phyloP scores from a whole-genome alignment of 2,329 filamentous ascomycete species.

The Davidsoniella neocaledoniae region DNA sequence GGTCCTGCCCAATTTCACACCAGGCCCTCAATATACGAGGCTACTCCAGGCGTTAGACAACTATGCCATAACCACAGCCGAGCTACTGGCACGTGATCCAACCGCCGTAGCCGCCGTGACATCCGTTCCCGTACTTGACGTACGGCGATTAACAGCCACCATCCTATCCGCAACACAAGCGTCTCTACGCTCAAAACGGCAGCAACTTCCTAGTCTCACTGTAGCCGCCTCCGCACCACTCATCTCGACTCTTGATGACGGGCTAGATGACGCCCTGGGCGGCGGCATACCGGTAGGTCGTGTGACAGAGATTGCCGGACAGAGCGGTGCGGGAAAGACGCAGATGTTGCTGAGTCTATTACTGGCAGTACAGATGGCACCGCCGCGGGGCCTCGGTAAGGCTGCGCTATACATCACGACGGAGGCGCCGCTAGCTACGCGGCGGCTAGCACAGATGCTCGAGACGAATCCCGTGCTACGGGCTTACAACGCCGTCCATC shows the following conservation, averaged over 20 bases:
- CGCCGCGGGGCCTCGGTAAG: slow-evolving; percentile 51
- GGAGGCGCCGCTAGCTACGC: slow-evolving; percentile 70
- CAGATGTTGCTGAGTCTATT: slow-evolving; percentile 78
- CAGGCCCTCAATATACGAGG: slow-evolving; percentile 47
- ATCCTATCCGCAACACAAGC: slow-evolving; percentile 50
- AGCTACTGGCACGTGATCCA: slow-evolving; percentile 71
- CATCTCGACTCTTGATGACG: slow-evolving; percentile 67
- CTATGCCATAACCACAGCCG: slow-evolving; percentile 58
- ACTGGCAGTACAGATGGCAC: slow-evolving; percentile 65
- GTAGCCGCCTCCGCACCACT: not conserved
- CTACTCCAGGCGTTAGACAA: slow-evolving; percentile 68
- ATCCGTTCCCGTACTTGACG: slow-evolving; percentile 61
- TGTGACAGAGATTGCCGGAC: slow-evolving; percentile 79
- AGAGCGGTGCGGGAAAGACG: slow-evolving; percentile 89
- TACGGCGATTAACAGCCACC: slow-evolving; percentile 55
- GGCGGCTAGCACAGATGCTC: slow-evolving; percentile 66
- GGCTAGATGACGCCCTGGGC: slow-evolving; percentile 50
- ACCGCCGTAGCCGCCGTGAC: slow-evolving; percentile 75
- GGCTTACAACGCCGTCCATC: slow-evolving; percentile 30
- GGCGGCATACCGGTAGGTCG: slow-evolving; percentile 70
- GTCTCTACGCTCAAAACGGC: slow-evolving; percentile 28
- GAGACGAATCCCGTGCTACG: slow-evolving; percentile 4
- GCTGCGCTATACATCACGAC: slow-evolving; percentile 89
- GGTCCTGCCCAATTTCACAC: slow-evolving; percentile 64
- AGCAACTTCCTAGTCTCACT: not conserved